Evolutionary conservation across 495 filamentous ascomycete species (phyloP).

Genomic region (Apiosordaria backusii): DNA sequence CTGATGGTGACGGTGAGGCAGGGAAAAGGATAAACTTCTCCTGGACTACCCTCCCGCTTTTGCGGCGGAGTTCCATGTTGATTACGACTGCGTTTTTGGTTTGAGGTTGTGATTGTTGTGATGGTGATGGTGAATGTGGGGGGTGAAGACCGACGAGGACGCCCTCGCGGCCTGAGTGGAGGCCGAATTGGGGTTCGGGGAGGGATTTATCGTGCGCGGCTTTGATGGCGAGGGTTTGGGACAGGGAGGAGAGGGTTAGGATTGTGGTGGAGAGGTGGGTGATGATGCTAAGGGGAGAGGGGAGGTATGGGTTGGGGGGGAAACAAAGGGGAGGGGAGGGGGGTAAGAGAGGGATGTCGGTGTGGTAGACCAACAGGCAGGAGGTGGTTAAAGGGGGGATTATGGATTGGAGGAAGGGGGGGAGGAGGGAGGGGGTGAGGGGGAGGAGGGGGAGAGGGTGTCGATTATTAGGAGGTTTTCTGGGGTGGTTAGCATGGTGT

Average conservation of each 20-base stretch:
- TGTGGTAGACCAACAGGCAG: conserved; percentile 64
- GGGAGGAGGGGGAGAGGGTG: conserved; percentile 52
- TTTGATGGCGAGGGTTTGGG: conserved; percentile 65
- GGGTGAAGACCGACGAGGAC: conserved; percentile 56
- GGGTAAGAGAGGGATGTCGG: conserved; percentile 56
- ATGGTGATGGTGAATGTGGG: no score
- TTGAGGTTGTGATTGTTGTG: no score
- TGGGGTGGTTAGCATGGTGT: no score
- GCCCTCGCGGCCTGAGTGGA: conserved; percentile 71
- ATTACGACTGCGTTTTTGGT: conserved; percentile 58
- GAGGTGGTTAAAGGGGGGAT: conserved; percentile 51
- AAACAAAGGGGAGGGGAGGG: no score
- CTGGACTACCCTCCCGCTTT: conserved; percentile 69
- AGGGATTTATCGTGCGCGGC: conserved; percentile 65
- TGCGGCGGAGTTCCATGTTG: conserved; percentile 79
- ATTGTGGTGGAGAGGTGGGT: conserved; percentile 50
- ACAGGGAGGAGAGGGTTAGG: conserved; percentile 51
- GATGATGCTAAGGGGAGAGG: conserved; percentile 61
- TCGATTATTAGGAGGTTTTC: conserved; percentile 64
- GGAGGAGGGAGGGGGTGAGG: conserved; percentile 40
- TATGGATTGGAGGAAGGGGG: conserved; percentile 52
- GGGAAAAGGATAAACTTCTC: conserved; percentile 72
- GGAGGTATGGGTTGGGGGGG: conserved; percentile 51
- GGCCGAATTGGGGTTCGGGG: conserved; percentile 69
- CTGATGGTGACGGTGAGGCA: not conserved